Conservation (phyloP, 306 rosid genomes). For the Trifolium repens region DNA sequence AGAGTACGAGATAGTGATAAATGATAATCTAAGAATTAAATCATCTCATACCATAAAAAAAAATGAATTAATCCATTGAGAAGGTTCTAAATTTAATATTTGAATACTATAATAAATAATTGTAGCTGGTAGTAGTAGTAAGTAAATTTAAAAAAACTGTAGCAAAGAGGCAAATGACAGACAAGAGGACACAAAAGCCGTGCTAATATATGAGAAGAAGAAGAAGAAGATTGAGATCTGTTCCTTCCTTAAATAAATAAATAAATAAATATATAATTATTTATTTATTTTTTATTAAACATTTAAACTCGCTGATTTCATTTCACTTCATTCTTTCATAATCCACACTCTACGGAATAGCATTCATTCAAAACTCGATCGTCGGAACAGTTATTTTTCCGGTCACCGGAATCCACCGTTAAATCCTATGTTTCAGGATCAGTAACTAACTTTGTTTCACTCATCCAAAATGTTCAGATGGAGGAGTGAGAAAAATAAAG, state of each 20-base stretch:
- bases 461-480: slow-evolving; percentile 78
- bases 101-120: slow-evolving; percentile 26
- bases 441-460: not conserved
- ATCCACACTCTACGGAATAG: not conserved
- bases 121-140: not conserved
- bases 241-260: not conserved
- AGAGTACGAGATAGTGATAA: too few species aligned
- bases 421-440: slow-evolving; percentile 34
- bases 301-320: too few species aligned
- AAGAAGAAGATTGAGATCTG: slow-evolving; percentile 38
- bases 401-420: slow-evolving; percentile 35
- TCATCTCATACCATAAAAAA: not conserved
- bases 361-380: slow-evolving; percentile 20
- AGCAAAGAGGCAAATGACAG: slow-evolving; percentile 22
- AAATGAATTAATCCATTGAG: not conserved
- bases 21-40: not conserved
- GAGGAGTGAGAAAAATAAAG: slow-evolving; percentile 84
- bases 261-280: too few species aligned
- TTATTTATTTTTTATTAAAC: too few species aligned
- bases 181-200: not conserved
- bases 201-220: not conserved
- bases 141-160: slow-evolving; percentile 39
- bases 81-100: slow-evolving; percentile 48
- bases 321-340: not conserved
- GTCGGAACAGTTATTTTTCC: slow-evolving; percentile 34